Conservation (phyloP, 768 basidiomycete genomes). For the Mycena capillaripes region DNA sequence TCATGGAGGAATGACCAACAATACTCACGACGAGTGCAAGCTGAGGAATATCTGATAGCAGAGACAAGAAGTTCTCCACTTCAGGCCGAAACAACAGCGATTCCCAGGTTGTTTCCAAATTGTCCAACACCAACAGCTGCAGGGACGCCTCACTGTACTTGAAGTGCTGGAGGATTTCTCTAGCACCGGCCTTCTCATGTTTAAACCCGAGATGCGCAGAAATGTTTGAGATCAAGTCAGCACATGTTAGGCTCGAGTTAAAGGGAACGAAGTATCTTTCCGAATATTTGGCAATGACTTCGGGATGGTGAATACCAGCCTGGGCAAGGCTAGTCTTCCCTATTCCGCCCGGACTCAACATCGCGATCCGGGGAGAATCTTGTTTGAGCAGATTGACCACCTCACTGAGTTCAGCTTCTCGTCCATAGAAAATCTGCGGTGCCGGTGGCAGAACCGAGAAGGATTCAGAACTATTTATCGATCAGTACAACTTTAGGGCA, state of each 20-base stretch:
- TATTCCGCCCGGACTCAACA: not conserved
- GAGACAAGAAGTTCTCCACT: constrained; percentile 16
- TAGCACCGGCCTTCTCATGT: not conserved
- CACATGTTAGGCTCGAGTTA: not conserved
- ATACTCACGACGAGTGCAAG: constrained; percentile 4
- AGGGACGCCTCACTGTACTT: not conserved
- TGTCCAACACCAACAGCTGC: constrained; percentile 22
- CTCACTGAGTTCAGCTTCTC: not conserved
- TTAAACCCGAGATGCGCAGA: constrained; percentile 15
- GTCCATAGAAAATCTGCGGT: not conserved
- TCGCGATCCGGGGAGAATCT: not conserved
- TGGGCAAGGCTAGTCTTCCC: not conserved
- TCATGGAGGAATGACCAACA: not conserved
- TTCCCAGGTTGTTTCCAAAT: constrained; percentile 26
- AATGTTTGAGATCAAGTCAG: constrained; percentile 13
- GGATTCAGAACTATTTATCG: not conserved
- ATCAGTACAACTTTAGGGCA: no score
- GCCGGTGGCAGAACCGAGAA: not conserved
- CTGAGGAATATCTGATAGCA: constrained; percentile 8
- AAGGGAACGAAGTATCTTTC: constrained; percentile 19
- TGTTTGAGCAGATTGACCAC: not conserved
- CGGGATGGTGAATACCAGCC: not conserved
- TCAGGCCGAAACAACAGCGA: not conserved
- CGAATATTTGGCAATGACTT: constrained; percentile 6
- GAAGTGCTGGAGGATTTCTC: constrained; percentile 11